phyloP scores from a whole-genome alignment of 2,329 filamentous ascomycete species.

The Dactylellina cionopaga region DNA sequence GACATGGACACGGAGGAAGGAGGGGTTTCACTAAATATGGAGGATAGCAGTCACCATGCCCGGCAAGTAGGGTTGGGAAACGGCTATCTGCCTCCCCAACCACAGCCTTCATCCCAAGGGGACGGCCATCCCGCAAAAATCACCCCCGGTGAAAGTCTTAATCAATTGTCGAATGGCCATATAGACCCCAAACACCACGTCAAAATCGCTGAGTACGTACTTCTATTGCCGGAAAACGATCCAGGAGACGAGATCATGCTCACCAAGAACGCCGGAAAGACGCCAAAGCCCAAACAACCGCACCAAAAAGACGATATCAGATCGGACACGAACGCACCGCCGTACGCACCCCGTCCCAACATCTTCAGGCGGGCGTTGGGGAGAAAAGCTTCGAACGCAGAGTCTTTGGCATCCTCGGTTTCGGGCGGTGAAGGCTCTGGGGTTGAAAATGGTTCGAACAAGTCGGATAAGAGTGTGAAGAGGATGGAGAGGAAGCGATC shows the following conservation, averaged over 20 bases:
- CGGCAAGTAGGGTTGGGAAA: background rate
- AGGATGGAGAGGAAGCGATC: constrained; percentile 5
- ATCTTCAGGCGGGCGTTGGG: background rate
- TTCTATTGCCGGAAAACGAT: background rate
- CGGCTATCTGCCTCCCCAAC: background rate
- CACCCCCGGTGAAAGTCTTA: background rate
- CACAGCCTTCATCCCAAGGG: background rate
- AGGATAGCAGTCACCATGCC: background rate
- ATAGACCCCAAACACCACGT: too few species aligned
- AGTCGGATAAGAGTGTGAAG: background rate
- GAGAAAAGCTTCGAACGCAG: background rate
- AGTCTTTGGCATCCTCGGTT: background rate
- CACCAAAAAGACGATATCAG: background rate
- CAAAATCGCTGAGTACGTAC: too few species aligned
- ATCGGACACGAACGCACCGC: background rate
- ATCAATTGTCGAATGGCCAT: too few species aligned
- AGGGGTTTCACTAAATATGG: background rate
- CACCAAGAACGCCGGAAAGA: constrained; percentile 36
- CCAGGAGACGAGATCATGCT: constrained; percentile 4
- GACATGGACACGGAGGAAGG: constrained; percentile 6
- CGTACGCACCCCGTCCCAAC: background rate
- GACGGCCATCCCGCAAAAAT: background rate
- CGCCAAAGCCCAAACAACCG: background rate
- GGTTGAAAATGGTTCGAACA: background rate
- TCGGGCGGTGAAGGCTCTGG: background rate